Conservation (phyloP, 257 asterid genomes). For the Scutellaria barbata region DNA sequence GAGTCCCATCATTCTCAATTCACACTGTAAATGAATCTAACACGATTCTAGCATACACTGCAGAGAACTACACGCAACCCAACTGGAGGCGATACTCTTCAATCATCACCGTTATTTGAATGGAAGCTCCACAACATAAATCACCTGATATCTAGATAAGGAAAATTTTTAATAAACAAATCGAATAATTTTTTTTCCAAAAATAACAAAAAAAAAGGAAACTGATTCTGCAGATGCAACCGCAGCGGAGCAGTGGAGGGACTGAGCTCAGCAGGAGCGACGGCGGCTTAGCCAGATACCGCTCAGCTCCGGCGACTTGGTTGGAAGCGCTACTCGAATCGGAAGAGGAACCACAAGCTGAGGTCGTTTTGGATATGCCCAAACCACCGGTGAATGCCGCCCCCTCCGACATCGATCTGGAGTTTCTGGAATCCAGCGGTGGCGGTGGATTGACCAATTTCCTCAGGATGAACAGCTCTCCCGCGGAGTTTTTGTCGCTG, state of each 20-base stretch:
- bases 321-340: conserved; percentile 86
- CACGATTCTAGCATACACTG: conserved; percentile 31
- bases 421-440: conserved; percentile 59
- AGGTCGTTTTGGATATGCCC: conserved; percentile 58
- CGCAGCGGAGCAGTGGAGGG: conserved; percentile 57
- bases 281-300: conserved; percentile 69
- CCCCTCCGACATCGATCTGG: conserved; percentile 58
- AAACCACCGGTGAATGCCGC: conserved; percentile 38
- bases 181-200: background rate
- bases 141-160: conserved; percentile 51
- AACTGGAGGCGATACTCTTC: conserved; percentile 27
- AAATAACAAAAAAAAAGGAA: background rate
- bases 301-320: conserved; percentile 96
- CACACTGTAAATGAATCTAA: background rate
- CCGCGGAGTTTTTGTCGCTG: conserved; percentile 76
- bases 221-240: conserved; percentile 65
- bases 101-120: conserved; percentile 12
- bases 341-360: conserved; percentile 57
- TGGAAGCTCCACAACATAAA: conserved; percentile 47
- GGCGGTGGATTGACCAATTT: conserved; percentile 66
- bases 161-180: conserved; percentile 16
- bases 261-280: conserved; percentile 54
- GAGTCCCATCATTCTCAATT: conserved; percentile 34
- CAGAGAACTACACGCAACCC: conserved; percentile 32
- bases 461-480: conserved; percentile 89